Percentiles rank a stretch among this genome's conserved stretches.
These are phyloP conservation scores for Gossypium bickii DNA, from an alignment of 345 rosid species.

Conservation along the genomic window DNA sequence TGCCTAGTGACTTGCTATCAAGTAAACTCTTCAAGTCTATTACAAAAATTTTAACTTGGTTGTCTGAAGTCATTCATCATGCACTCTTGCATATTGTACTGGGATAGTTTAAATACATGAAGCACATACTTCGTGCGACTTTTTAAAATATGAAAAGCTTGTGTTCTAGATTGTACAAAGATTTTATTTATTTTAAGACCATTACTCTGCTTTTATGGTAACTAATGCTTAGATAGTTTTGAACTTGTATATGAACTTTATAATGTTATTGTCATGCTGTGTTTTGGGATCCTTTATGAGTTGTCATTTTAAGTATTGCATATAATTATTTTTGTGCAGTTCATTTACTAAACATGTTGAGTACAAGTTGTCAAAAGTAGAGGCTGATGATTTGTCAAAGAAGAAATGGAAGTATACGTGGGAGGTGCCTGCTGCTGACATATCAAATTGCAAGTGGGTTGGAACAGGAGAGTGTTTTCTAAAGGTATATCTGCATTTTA, in stretches of 20 bases:
- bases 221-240: neutral
- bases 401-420: conserved; percentile 66
- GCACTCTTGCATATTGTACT: neutral
- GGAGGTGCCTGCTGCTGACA: conserved; percentile 62
- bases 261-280: neutral
- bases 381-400: conserved; percentile 42
- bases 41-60: neutral
- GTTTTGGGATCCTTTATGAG: neutral
- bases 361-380: conserved; percentile 51
- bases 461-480: conserved; percentile 63
- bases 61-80: neutral
- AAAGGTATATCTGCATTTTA: conserved; percentile 40
- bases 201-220: neutral
- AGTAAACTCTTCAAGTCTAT: neutral
- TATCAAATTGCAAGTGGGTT: conserved; percentile 66
- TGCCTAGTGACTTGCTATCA: neutral
- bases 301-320: neutral
- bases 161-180: neutral
- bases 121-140: neutral
- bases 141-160: neutral
- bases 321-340: conserved; percentile 36
- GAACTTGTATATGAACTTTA: neutral
- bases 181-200: neutral
- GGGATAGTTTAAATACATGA: neutral
- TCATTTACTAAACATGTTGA: conserved; percentile 60